phyloP scores from a whole-genome alignment of 73 alveolate species.

The Blepharisma japonicum region DNA sequence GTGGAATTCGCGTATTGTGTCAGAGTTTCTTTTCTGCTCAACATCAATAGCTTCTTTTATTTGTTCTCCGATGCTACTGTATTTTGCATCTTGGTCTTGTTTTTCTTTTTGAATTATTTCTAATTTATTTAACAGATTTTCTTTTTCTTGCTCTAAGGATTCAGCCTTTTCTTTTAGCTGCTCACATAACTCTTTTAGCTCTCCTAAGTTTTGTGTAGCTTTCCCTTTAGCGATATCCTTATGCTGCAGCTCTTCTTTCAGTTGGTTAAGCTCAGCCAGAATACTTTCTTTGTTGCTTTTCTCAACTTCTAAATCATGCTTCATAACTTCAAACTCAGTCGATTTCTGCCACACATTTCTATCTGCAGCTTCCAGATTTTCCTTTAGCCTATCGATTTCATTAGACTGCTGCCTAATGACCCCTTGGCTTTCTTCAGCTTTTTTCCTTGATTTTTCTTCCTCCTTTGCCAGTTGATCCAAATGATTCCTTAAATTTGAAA shows the following conservation, averaged over 20 bases:
- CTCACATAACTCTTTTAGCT: background rate
- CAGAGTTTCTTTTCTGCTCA: constrained; percentile 24
- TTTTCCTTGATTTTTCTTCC: background rate
- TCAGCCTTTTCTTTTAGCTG: background rate
- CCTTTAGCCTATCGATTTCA: background rate
- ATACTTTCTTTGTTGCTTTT: too few species aligned
- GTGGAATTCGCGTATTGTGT: background rate
- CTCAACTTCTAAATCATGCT: background rate
- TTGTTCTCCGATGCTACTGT: constrained; percentile 40
- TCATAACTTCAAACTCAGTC: background rate
- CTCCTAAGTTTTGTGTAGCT: background rate
- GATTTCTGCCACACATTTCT: constrained; percentile 18
- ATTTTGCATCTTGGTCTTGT: constrained; percentile 23
- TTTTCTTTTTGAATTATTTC: background rate
- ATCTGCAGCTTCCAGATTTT: background rate
- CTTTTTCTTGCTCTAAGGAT: constrained; percentile 33
- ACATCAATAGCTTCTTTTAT: constrained; percentile 5
- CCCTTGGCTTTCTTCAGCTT: background rate
- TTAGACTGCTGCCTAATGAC: background rate
- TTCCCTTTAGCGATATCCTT: background rate
- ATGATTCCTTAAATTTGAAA: background rate
- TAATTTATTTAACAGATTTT: background rate
- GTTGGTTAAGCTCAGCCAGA: too few species aligned
- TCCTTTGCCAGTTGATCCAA: background rate
- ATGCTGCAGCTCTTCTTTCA: background rate